These are phyloP conservation scores for Albizia julibrissin DNA, from an alignment of 306 rosid genomes.

Conservation along the genomic window DNA sequence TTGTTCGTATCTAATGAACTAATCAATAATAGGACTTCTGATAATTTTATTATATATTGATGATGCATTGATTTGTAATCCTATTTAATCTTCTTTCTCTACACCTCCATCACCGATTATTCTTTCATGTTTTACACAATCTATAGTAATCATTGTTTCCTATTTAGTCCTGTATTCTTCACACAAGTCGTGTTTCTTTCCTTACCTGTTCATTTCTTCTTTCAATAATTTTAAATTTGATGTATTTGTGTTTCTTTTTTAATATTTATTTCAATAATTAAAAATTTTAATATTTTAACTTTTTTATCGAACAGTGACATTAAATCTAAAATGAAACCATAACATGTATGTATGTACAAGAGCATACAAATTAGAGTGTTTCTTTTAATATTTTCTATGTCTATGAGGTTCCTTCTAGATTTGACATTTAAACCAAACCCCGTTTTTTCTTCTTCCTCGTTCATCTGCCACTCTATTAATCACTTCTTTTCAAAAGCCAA, in stretches of 20 bases:
- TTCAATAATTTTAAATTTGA: not conserved
- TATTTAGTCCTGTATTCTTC: not conserved
- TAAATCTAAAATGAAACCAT: not conserved
- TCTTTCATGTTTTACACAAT: not conserved
- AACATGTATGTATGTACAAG: not conserved
- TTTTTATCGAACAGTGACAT: not conserved
- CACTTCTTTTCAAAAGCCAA: not conserved
- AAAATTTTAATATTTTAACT: not conserved
- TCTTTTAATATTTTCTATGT: not conserved
- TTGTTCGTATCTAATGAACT: not conserved
- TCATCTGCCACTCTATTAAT: not conserved
- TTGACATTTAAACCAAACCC: not conserved
- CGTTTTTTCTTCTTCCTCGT: not conserved
- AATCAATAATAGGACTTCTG: not conserved
- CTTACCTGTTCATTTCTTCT: not conserved
- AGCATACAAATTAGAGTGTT: not conserved
- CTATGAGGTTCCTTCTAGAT: not conserved
- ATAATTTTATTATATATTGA: not conserved
- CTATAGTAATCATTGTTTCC: not conserved
- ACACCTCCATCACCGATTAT: not conserved
- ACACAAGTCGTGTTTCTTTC: not conserved
- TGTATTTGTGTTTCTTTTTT: not conserved
- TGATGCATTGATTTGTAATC: not conserved
- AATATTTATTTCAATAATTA: not conserved
- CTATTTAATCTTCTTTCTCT: not conserved